Evolutionary conservation across 495 filamentous ascomycete genomes (phyloP).

Genomic region (Beverwykella pulmonaria): DNA sequence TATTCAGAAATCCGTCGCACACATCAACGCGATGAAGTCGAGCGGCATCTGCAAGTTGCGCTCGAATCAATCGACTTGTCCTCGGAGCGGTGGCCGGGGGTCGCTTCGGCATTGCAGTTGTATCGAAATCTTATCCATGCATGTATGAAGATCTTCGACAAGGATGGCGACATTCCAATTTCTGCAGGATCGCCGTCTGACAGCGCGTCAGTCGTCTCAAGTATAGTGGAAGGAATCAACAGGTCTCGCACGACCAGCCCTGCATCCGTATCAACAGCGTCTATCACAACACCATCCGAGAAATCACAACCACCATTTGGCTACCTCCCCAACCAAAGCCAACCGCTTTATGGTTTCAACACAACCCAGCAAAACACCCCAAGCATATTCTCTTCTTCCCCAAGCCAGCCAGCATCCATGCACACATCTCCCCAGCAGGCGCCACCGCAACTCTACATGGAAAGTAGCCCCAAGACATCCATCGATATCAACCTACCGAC

Average conservation of each 20-base stretch:
- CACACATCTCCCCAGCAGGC: constrained; percentile 26
- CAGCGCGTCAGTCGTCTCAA: constrained; percentile 35
- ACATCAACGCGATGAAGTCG: constrained; percentile 70
- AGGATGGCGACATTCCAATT: constrained; percentile 63
- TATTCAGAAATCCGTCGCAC: constrained; percentile 76
- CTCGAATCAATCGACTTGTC: constrained; percentile 74
- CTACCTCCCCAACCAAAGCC: constrained; percentile 37
- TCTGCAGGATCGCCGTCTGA: constrained; percentile 60
- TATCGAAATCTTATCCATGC: constrained; percentile 79
- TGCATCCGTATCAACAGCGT: constrained; percentile 41
- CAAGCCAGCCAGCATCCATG: constrained; percentile 16
- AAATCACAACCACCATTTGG: constrained; percentile 38
- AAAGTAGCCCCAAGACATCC: constrained; percentile 26
- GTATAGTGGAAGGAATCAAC: constrained; percentile 38
- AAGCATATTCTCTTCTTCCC: constrained; percentile 16
- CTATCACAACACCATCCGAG: constrained; percentile 40
- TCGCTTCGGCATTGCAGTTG: constrained; percentile 75
- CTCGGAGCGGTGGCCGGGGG: constrained; percentile 85
- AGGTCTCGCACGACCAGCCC: constrained; percentile 43
- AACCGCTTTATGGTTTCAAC: constrained; percentile 28
- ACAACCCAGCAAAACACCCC: constrained; percentile 9
- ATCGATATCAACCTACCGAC: constrained; percentile 11
- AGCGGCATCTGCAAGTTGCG: constrained; percentile 67
- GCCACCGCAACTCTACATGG: constrained; percentile 20
- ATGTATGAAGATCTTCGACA: constrained; percentile 78